Evolutionary conservation across 2,329 filamentous ascomycete species (phyloP).

Genomic region (Fusarium burgessii): DNA sequence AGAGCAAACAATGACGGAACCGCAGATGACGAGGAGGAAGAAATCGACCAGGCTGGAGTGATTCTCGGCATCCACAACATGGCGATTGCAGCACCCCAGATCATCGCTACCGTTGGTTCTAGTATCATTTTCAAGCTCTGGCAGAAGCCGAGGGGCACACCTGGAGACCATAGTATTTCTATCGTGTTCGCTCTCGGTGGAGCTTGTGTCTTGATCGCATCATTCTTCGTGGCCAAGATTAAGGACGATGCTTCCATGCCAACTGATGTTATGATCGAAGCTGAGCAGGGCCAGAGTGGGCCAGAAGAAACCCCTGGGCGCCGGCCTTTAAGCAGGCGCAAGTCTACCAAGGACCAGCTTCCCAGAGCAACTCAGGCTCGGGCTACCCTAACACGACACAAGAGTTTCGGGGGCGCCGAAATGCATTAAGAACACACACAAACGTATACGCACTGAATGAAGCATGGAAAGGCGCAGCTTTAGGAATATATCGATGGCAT

Average conservation of each 20-base stretch:
- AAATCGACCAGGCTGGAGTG: slow-evolving; percentile 84
- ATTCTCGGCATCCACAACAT: slow-evolving; percentile 97
- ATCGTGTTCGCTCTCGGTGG: slow-evolving; percentile 90
- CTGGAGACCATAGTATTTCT: slow-evolving; percentile 87
- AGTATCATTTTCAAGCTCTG: slow-evolving; percentile 85
- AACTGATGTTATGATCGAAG: slow-evolving; percentile 54
- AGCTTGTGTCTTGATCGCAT: slow-evolving; percentile 80
- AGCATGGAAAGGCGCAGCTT: slow-evolving; percentile 21
- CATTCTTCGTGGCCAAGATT: slow-evolving; percentile 76
- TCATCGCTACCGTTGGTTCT: slow-evolving; percentile 87
- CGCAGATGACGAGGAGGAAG: slow-evolving; percentile 56
- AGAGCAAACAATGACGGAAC: slow-evolving; percentile 25
- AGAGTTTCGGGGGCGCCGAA: slow-evolving; percentile 63
- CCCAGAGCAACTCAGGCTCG: slow-evolving; percentile 59
- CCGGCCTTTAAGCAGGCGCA: slow-evolving; percentile 50
- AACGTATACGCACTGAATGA: not conserved
- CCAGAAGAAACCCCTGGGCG: slow-evolving; percentile 37
- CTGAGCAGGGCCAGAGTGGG: slow-evolving; percentile 59
- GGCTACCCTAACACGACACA: slow-evolving; percentile 61
- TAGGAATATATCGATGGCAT: slow-evolving; percentile 13
- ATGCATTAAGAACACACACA: slow-evolving; percentile 33
- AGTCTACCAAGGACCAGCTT: slow-evolving; percentile 56
- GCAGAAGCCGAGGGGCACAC: slow-evolving; percentile 87
- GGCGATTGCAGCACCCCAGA: slow-evolving; percentile 90
- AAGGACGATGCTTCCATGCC: slow-evolving; percentile 66